Evolutionary conservation across 2,329 filamentous ascomycete species (phyloP), one percentile per base, ranked within the genome.

Genomic region (Phialemoniopsis sp.): DNA sequence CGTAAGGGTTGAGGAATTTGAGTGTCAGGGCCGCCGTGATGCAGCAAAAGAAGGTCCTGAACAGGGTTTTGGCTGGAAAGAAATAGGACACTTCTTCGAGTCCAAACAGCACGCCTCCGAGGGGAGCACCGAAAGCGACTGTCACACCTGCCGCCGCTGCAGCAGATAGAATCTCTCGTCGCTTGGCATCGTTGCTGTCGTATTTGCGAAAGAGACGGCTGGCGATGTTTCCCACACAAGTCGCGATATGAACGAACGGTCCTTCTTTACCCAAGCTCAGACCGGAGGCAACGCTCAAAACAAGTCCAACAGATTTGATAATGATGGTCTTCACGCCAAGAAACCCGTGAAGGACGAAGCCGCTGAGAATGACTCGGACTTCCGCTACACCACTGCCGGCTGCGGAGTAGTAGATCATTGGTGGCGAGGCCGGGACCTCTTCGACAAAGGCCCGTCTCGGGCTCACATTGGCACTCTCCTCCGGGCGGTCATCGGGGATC

Each of bases 21-120:
- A 98, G 71, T 2, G 90, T 91, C 28, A 98, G 65, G 0, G 93
- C 89, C 2, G 93, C 90, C 26, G 86, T 84, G 52, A 97, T 97
- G 62, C 91, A 97, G 68, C 91, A 97, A 64, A 97, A 97, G 63
- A 98, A 98, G 0, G 93, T 97, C 38, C 93, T 76, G 68, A 98
- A 98, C 8, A 98, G 76, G 0, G 91, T 97, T 67, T 98, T 97
- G 6, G 91, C 89, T 1, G 93, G 91, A 59, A 97, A 97, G 63
- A 97, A 97, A 62, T 97, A 97, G 50, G 87, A 81, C 46, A 97
- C 90, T 72, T 97, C 93, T 63, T 98, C 93, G 21, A 97, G 64
- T 28, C 89, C 89, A 62, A 97, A 97, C 3, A 97, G 72, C 2
- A 96, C 89, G 38, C 91, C 91, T 8, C 89, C 89, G 0, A 81